Evolutionary conservation across 2,329 filamentous ascomycete species (phyloP), one percentile per base, ranked within the genome.

Genomic region (Ascosphaera apis): DNA sequence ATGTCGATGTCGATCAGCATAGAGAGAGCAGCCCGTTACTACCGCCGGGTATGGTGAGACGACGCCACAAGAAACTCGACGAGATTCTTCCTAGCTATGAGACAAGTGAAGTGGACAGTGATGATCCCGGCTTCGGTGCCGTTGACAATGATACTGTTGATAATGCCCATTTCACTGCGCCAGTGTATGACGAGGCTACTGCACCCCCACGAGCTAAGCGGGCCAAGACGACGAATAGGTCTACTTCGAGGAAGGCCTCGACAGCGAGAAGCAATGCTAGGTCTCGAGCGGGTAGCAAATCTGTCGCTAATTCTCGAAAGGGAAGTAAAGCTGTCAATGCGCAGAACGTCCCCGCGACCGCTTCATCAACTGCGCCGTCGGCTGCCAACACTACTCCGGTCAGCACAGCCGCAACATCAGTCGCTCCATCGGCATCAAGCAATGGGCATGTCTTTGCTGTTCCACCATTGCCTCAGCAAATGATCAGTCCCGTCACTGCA

Each of bases 61-160:
- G 56, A 39, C 54, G 58, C 25, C 55, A 59, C 39, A 64, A 61
- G 45, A 55, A 58, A 37, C 46, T 63, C 40, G 60, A 66, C 47
- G 63, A 69, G 44, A 63, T 60, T 40, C 54, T 61, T 31, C 67
- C 63, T 36, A 70, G 61, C 41, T 67, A 63, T 40, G 67, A 72
- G 47, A 67, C 61, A 46, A 65, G 61, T 31, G 65, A 67, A 36
- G 63, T 61, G 38, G 81, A 73, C 48, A 70, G 65, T 31, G 75
- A 72, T 43, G 68, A 72, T 36, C 58, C 58, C 32, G 61, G 67
- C 39, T 56, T 50, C 34, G 65, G 71, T 55, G 66, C 66, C 45
- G 63, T 58, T 37, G 66, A 65, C 45, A 61, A 57, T 39, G 65
- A 72, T 43, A 60, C 63, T 35, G 47, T 57, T 34, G 37, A 41